Evolutionary conservation across 805 yeast species (phyloP).

Genomic region (Hanseniaspora vineae): DNA sequence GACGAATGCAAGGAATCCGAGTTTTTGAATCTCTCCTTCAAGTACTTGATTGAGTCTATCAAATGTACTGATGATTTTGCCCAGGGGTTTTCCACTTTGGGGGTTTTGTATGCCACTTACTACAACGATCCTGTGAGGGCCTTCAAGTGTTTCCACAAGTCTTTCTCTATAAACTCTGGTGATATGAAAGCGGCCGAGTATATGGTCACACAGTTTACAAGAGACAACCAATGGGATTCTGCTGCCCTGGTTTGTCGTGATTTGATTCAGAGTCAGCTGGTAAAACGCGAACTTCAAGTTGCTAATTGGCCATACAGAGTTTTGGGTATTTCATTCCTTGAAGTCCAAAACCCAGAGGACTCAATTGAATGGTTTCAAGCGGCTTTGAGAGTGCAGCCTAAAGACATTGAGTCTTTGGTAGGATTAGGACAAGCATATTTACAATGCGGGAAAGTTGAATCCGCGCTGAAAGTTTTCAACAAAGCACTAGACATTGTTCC

Average conservation of each 20-base stretch:
- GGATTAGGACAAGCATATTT: conserved; percentile 95
- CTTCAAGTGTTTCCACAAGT: conserved; percentile 74
- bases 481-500: conserved; percentile 46
- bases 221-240: conserved; percentile 64
- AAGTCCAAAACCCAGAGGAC: conserved; percentile 53
- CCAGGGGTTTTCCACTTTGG: conserved; percentile 72
- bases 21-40: conserved; percentile 38
- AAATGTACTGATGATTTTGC: conserved; percentile 55
- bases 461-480: conserved; percentile 71
- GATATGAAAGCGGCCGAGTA: conserved; percentile 65
- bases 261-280: conserved; percentile 49
- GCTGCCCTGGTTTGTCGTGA: conserved; percentile 64
- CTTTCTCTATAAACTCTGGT: conserved; percentile 73
- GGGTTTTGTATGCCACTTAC: conserved; percentile 50
- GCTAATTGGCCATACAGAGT: conserved; percentile 82
- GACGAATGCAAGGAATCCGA: conserved; percentile 16
- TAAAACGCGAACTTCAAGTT: conserved; percentile 34
- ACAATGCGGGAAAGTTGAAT: conserved; percentile 73
- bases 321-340: conserved; percentile 66
- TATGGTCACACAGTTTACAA: conserved; percentile 58
- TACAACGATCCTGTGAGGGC: conserved; percentile 56
- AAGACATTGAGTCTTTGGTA: conserved; percentile 74
- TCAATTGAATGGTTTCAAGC: conserved; percentile 86
- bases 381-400: conserved; percentile 55
- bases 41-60: conserved; percentile 45